Evolutionary conservation across 306 rosid genomes (phyloP).

Genomic region (Cucurbita argyrosperma): DNA sequence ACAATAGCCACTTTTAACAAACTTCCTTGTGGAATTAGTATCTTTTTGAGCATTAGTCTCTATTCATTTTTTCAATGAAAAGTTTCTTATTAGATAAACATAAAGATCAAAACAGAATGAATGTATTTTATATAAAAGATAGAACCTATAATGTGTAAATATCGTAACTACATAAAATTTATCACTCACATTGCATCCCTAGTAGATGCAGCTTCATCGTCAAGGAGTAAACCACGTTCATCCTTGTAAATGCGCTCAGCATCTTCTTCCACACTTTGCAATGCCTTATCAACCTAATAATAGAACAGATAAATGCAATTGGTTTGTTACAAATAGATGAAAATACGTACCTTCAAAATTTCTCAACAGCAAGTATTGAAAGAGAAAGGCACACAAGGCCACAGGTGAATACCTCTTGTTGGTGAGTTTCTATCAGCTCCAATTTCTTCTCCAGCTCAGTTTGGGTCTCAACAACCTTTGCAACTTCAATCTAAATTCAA

Average conservation of each 20-base stretch:
- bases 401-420: constrained; percentile 56
- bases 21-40: neutral
- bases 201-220: constrained; percentile 91
- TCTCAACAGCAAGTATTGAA: neutral
- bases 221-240: constrained; percentile 69
- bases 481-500: constrained; percentile 69
- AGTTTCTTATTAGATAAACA: neutral
- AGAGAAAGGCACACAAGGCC: neutral
- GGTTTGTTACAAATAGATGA: neutral
- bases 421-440: constrained; percentile 92
- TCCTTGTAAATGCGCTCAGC: constrained; percentile 89
- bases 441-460: constrained; percentile 75
- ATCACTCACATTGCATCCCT: constrained; percentile 89
- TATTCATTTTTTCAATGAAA: too few relatives aligned
- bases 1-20: neutral
- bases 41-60: neutral
- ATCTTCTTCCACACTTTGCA: constrained; percentile 82
- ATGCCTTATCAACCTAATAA: constrained; percentile 80
- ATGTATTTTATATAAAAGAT: neutral
- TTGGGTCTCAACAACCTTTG: constrained; percentile 84
- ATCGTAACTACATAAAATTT: neutral
- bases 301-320: neutral
- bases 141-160: neutral
- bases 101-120: neutral
- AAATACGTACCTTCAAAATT: neutral